Evolutionary conservation across 257 asterid genomes (phyloP), one percentile per base, ranked within the genome.

Genomic region (Solanum dulcamara): DNA sequence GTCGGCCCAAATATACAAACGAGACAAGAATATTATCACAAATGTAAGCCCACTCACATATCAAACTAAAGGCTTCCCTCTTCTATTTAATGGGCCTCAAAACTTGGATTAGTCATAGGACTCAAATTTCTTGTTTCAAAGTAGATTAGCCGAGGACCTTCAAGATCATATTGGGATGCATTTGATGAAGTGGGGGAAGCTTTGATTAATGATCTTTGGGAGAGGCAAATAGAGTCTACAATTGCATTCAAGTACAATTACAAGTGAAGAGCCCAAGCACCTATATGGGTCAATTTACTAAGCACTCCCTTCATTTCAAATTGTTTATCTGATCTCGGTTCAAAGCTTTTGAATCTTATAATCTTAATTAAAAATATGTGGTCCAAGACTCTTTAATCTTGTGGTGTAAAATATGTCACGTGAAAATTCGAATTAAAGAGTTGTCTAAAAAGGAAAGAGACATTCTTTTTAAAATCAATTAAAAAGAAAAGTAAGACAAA

Each of bases 381-480:
- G n/a, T n/a, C n/a, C n/a, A n/a, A n/a, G n/a, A n/a, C n/a, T n/a
- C 0, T 57, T 22, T 57, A n/a, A 10, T n/a, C 30, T 57, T 57
- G 3, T 22, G 1, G 0, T 57, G 10, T 3, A 9, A 57, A 17
- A 57, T 3, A 10, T 57, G 32, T 0, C 66, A 8, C 0, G 1
- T 57, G 66, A 3, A 57, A 22, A 30, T 22, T 55, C 20, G 12
- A 22, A 9, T 3, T 55, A 55, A 24, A 55, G 64, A 55, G 64
- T 3, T 22, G 1, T 10, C 6, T 7, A 7, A 8, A 55, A 55
- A 55, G 0, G 0, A 55, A 55, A 22, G 3, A 55, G 9, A 55
- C 10, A 55, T 22, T 20, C 4, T 55, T 59, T 59, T 59, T 59
- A 10, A n/a, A n/a, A 6, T 15, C 4, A 1, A 59, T 6, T 57